Conservation (phyloP, 2,329 filamentous ascomycete species). For the Cladosporium sp. region DNA sequence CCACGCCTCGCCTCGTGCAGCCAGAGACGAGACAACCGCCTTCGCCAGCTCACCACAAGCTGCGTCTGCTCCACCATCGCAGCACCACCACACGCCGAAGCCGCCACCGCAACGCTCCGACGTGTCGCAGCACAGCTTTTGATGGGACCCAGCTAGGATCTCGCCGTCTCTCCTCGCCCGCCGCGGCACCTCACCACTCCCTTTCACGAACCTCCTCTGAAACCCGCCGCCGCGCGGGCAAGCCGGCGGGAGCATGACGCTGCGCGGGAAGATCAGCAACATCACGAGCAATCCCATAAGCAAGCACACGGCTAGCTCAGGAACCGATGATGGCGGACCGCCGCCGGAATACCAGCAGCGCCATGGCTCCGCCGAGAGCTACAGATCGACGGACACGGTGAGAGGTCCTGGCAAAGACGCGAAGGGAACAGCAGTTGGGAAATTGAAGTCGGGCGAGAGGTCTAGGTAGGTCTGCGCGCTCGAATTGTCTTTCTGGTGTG, state of each 20-base stretch:
- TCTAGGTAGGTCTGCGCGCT: constrained; percentile 35
- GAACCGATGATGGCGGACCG: constrained; percentile 28
- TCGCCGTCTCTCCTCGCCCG: background rate
- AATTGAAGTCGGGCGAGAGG: constrained; percentile 40
- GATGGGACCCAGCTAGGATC: constrained; percentile 10
- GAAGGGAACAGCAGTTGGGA: constrained; percentile 13
- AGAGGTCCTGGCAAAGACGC: constrained; percentile 40
- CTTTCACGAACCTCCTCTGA: background rate
- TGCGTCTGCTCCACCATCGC: too few species aligned
- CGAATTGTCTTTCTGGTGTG: background rate
- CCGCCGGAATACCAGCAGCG: constrained; percentile 37
- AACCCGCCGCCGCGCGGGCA: constrained; percentile 1
- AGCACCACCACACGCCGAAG: too few species aligned
- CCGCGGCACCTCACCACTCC: background rate
- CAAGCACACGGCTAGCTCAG: constrained; percentile 12
- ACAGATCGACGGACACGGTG: constrained; percentile 60
- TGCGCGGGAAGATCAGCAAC: constrained; percentile 14
- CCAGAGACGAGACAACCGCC: too few species aligned
- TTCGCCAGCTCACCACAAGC: too few species aligned
- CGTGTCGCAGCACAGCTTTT: background rate
- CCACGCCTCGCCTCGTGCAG: too few species aligned
- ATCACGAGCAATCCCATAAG: constrained; percentile 2
- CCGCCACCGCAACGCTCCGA: too few species aligned
- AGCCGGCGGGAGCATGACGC: constrained; percentile 18
- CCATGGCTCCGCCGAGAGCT: constrained; percentile 62